Evolutionary conservation across 1,284 basidiomycete genomes (phyloP), one percentile per base, ranked within the genome.

Genomic region (Pholiota adiposa): DNA sequence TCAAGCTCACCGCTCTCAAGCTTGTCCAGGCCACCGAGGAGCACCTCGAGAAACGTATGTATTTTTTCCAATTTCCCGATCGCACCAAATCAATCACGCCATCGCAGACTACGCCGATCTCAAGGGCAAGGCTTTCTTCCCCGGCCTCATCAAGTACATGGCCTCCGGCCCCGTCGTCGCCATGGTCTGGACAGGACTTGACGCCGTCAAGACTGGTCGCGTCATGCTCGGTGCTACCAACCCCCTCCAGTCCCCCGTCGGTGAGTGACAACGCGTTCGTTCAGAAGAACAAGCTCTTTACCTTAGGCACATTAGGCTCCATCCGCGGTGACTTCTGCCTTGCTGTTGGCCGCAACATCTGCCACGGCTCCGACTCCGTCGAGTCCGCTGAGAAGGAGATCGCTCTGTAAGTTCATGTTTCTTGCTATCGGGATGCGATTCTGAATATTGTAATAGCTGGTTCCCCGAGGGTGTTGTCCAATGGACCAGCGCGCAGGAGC

Each of bases 171-270:
- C 97, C 69, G 97, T 99, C 69, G 90, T 97, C 72, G 93, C 86
- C 72, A 97, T 98, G 89, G 97, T 97, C 72, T 98, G 95, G 87
- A 86, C 98, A 81, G 97, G 97, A 70, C 89, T 96, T 71, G 94
- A 97, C 75, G 94, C 94, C 68, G 95, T 97, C 83, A 97, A 97
- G 86, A 95, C 93, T 64, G 96, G 96, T 70, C 94, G 96, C 79
- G 85, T 78, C 75, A 95, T 98, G 89, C 92, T 99, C 70, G 96
- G 97, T 74, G 90, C 95, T 51, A 98, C 97, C 75, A 98, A 99
- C 89, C 97, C 97, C 62, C 88, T 98, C 64, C 86, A 85, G 54
- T 98, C 96, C 65, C 82, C 87, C 65, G 87, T 94, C 67, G 95
- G 95, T 90, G 65, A 44, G 74, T 72, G 58, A 48, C 51, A 54